Base-by-base conservation (phyloP, 768 basidiomycete genomes). In the Termitomyces eurrhizus region DNA sequence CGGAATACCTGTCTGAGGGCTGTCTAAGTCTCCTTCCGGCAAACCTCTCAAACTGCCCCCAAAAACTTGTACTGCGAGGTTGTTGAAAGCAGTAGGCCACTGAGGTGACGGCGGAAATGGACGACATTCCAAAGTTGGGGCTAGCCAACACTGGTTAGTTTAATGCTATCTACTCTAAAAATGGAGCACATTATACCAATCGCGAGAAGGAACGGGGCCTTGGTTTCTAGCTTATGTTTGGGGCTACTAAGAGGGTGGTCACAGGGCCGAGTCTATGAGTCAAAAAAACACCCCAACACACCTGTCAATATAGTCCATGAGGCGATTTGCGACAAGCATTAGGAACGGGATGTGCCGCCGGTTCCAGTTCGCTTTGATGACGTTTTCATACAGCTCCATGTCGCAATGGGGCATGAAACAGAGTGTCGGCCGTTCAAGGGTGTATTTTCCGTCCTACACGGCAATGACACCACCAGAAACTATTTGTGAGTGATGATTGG, bases 321-420 rank as follows among this genome's bases (percentile, higher is more conserved):
- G 75, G 56, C 74, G 78, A 73, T 92, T 92, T 58, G 84, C 87
- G 61, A 92, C 67, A 56, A 92, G 75, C 56, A 90, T 66, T 26
- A 86, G 67, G 60, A 74, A 75, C 59, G 75, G 67, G 55, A 90
- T 71, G 24, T 73, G 72, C 33, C 75, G 75, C 33, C 60, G 67
- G 50, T 75, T 72, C 86, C 87, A 88, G 68, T 90, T 90, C 13
- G 79, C 78, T 59, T 79, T 78, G 58, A 92, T 72, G 49, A 90
- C 67, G 64, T 74, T 78, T 68, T 92, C 88, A 70, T 91, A 89
- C 32, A 92, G 77, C 62, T 79, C 79, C 71, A 88, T 68, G 67
- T 89, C 88, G 69, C 90, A 91, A 71, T 92, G 90, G 24, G 89
- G 90, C 88, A 91, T 90, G 74, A 83, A 90, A 57, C 86, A 75